Conservation (phyloP, 805 yeast species). For the Wickerhamomyces strasburgensis region DNA sequence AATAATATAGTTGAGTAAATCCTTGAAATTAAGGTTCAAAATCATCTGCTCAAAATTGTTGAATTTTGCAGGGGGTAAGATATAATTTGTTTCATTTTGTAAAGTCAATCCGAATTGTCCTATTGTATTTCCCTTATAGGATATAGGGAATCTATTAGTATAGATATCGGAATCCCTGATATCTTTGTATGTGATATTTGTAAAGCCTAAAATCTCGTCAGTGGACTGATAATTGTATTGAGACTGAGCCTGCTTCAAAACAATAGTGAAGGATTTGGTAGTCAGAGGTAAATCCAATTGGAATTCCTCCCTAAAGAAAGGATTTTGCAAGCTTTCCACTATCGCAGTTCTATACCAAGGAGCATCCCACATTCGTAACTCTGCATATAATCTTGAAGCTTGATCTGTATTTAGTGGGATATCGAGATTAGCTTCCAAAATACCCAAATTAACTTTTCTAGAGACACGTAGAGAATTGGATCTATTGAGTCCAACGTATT, state of each 20-base stretch:
- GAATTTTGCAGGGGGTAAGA: slow-evolving; percentile 58
- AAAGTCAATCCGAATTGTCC: neutral
- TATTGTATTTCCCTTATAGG: neutral
- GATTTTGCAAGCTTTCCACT: slow-evolving; percentile 43
- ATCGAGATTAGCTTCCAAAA: slow-evolving; percentile 60
- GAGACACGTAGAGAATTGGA: slow-evolving; percentile 43
- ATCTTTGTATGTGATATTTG: slow-evolving; percentile 10
- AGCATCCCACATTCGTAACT: slow-evolving; percentile 64
- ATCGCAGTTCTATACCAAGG: slow-evolving; percentile 77
- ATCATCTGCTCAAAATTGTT: slow-evolving; percentile 60
- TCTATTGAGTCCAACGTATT: slow-evolving; percentile 32
- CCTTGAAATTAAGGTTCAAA: slow-evolving; percentile 44
- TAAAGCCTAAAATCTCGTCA: slow-evolving; percentile 32
- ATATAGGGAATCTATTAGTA: slow-evolving; percentile 11
- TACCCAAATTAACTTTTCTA: slow-evolving; percentile 48
- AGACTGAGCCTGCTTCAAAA: slow-evolving; percentile 33
- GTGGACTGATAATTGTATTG: slow-evolving; percentile 13
- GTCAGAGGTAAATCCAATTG: slow-evolving; percentile 50
- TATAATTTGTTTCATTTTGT: slow-evolving; percentile 40
- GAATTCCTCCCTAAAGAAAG: slow-evolving; percentile 84
- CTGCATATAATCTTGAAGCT: slow-evolving; percentile 49
- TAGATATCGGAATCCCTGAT: slow-evolving; percentile 16
- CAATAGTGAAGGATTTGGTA: slow-evolving; percentile 47
- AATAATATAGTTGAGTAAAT: slow-evolving; percentile 41
- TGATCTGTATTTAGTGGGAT: neutral